These are phyloP conservation scores for Colletotrichum eremochloae DNA, from an alignment of 2,329 filamentous ascomycete species.

Conservation along the genomic window DNA sequence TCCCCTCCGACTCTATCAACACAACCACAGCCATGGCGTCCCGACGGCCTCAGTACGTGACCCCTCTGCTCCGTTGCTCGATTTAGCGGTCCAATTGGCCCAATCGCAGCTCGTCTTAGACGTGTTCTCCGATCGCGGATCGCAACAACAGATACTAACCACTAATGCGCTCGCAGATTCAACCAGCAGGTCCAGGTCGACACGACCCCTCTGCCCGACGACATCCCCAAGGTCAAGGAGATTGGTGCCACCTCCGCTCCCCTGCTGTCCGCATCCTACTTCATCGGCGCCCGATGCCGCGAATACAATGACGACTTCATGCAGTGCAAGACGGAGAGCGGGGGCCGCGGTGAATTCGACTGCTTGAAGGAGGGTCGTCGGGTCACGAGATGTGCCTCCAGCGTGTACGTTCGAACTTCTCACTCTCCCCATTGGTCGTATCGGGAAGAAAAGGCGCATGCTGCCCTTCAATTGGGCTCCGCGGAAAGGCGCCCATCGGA, in stretches of 20 bases:
- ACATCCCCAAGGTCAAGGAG: conserved; percentile 93
- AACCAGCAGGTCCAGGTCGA: conserved; percentile 94
- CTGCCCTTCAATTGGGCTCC: neutral
- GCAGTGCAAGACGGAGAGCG: conserved; percentile 98
- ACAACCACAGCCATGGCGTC: conserved; percentile 54
- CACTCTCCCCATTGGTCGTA: neutral
- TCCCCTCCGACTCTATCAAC: conserved; percentile 34
- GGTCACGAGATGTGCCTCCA: conserved; percentile 95
- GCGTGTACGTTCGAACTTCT: conserved; percentile 78
- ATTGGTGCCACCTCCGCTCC: conserved; percentile 94
- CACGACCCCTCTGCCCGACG: conserved; percentile 92
- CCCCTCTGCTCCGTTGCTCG: neutral
- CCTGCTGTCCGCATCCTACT: conserved; percentile 91
- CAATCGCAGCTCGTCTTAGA: neutral
- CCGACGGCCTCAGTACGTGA: conserved; percentile 59
- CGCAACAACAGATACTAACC: conserved; percentile 44
- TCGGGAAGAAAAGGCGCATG: neutral
- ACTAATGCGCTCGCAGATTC: conserved; percentile 74
- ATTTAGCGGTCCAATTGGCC: conserved; percentile 15
- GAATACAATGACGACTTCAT: conserved; percentile 99
- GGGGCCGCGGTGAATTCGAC: conserved; percentile 90
- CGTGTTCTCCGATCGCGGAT: neutral
- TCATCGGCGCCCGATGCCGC: conserved; percentile 95
- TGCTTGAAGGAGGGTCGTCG: conserved; percentile 97
- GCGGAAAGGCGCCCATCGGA: neutral